Evolutionary conservation across 1,139 yeast species (phyloP).

Genomic region (Geotrichum cucujoidarum): DNA sequence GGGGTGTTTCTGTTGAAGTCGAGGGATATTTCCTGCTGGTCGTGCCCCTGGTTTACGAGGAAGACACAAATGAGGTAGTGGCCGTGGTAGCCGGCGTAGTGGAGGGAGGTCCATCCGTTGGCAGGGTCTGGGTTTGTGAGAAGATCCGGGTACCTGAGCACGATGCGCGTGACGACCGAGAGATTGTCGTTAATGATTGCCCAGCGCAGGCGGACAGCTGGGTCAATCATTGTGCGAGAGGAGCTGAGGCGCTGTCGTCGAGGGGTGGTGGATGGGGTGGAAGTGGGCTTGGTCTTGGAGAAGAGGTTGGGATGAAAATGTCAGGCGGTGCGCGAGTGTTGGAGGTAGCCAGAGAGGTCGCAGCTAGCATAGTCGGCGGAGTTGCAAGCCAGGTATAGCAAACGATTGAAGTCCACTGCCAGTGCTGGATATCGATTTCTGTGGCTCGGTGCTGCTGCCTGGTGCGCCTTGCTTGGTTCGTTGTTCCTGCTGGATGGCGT

Average conservation of each 20-base stretch:
- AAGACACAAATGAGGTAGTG: conserved; percentile 68
- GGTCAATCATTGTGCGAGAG: conserved; percentile 40
- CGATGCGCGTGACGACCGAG: conserved; percentile 63
- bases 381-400: too few relatives aligned
- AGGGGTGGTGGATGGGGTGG: not conserved
- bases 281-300: not conserved
- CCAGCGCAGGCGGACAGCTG: conserved; percentile 62
- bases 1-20: conserved; percentile 70
- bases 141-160: conserved; percentile 69
- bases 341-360: not conserved
- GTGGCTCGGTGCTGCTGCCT: too few relatives aligned
- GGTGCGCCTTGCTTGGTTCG: too few relatives aligned
- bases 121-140: conserved; percentile 66
- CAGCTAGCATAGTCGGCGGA: not conserved
- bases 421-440: too few relatives aligned
- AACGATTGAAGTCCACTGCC: too few relatives aligned
- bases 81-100: conserved; percentile 80
- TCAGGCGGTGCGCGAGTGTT: not conserved
- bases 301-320: not conserved
- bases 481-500: too few relatives aligned
- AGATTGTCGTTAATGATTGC: conserved; percentile 72
- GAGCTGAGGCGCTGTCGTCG: not conserved
- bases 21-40: conserved; percentile 43
- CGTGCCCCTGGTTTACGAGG: conserved; percentile 49
- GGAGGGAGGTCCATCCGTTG: conserved; percentile 87